Evolutionary conservation across 2,329 filamentous ascomycete genomes (phyloP), one percentile per base, ranked within the genome.

Genomic region (Pseudopyrenochaeta lycopersici): DNA sequence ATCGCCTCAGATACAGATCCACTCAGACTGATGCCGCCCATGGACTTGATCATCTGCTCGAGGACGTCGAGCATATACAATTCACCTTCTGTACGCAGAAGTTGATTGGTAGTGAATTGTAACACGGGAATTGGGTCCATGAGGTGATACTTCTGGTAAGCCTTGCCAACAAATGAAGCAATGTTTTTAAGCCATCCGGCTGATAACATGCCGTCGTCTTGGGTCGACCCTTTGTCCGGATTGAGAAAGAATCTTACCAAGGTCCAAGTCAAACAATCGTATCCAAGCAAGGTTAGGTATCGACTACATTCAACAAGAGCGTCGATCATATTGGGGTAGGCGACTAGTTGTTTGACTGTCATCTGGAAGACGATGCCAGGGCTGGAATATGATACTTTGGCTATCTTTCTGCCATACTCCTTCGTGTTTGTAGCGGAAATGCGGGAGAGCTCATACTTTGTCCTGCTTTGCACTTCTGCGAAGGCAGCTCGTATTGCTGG

Each of bases 261-360:
- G 17, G 92, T 91, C 92, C 94, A 99, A 3, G 92, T 90, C 39
- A 99, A 82, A 29, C 97, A 91, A 74, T 99, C 95, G 72, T 97
- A 97, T 0, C 91, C 94, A 32, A 99, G 80, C 49, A 91, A 88
- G 1, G 94, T 97, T 65, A 98, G 97, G 73, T 97, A 97, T 66
- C 91, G 89, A 33, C 91, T 92, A 69, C 93, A 97, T 72, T 97
- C 92, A 12, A 98, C 93, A 56, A 99, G 91, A 4, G 92, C 91
- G 57, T 97, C 91, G 51, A 97, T 97, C 56, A 99, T 84, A 71
- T 98, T 99, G 71, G 90, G 90, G 73, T 99, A 99, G 0, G 90
- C 89, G 75, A 99, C 93, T 54, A 97, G 91, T 74, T 97, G 93
- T 58, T 88, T 88, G 52, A 99, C 86, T 6, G 93, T 92, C 51